Evolutionary conservation across 2,329 filamentous ascomycete genomes (phyloP).

Genomic region (Rhinocladiella mackenziei): DNA sequence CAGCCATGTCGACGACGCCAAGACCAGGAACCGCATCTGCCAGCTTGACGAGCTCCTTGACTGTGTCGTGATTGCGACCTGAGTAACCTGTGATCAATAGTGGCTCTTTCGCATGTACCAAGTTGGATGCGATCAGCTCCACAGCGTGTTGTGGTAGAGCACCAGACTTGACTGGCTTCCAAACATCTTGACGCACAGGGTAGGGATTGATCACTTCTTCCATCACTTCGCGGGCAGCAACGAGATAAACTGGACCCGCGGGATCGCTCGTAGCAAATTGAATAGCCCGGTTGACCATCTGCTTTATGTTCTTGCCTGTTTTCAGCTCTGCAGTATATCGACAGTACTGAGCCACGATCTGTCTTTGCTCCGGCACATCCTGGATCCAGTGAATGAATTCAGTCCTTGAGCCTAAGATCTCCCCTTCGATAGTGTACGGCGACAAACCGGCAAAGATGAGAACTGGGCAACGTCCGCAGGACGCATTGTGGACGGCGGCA

Average conservation of each 20-base stretch:
- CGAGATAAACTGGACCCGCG: slow-evolving; percentile 74
- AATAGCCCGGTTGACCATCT: slow-evolving; percentile 79
- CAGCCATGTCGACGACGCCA: slow-evolving; percentile 51
- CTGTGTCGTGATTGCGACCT: slow-evolving; percentile 44
- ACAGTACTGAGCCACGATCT: slow-evolving; percentile 80
- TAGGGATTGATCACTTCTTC: slow-evolving; percentile 78
- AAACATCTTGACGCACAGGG: slow-evolving; percentile 62
- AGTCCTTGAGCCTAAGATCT: slow-evolving; percentile 70
- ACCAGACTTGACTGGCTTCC: slow-evolving; percentile 67
- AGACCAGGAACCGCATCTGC: slow-evolving; percentile 48
- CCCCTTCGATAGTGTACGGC: slow-evolving; percentile 72
- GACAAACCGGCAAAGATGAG: slow-evolving; percentile 74
- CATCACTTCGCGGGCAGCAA: slow-evolving; percentile 75
- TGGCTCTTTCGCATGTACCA: slow-evolving; percentile 47
- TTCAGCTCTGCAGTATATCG: slow-evolving; percentile 79
- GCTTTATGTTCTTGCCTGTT: slow-evolving; percentile 78
- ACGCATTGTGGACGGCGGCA: slow-evolving; percentile 75
- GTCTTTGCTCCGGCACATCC: slow-evolving; percentile 75
- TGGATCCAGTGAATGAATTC: slow-evolving; percentile 88
- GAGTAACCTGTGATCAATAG: slow-evolving; percentile 50
- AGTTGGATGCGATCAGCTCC: slow-evolving; percentile 40
- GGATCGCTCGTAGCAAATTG: slow-evolving; percentile 77
- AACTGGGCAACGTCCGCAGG: slow-evolving; percentile 67
- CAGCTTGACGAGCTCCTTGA: slow-evolving; percentile 44
- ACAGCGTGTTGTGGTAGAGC: slow-evolving; percentile 52